Percentiles rank a stretch among this genome's conserved stretches.
phyloP scores from a whole-genome alignment of 2,329 filamentous ascomycete species.

The Zasmidium citrigriseum region DNA sequence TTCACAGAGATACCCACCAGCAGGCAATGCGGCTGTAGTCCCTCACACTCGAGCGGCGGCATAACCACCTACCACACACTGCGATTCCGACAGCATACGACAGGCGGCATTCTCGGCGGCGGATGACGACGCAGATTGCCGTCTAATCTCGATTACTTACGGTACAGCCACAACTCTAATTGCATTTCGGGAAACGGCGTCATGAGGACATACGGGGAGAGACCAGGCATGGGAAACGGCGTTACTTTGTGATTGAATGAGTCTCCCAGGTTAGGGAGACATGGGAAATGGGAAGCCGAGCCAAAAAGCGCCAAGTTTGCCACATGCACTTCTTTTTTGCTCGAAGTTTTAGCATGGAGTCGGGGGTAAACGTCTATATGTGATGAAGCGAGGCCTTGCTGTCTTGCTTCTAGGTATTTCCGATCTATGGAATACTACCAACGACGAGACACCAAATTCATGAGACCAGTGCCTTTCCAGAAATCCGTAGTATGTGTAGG shows the following conservation, averaged over 20 bases:
- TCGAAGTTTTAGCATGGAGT: no score
- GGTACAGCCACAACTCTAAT: not conserved
- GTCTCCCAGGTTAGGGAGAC: no score
- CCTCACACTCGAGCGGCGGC: slow-evolving; percentile 23
- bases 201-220: not conserved
- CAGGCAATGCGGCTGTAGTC: slow-evolving; percentile 19
- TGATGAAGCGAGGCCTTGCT: no score
- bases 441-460: no score
- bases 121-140: not conserved
- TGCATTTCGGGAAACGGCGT: not conserved
- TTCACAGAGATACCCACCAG: slow-evolving; percentile 15
- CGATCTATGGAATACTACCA: no score
- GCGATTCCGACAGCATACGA: not conserved
- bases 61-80: slow-evolving; percentile 2
- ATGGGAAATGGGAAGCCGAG: slow-evolving; percentile 3
- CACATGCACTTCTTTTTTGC: no score
- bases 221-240: not conserved
- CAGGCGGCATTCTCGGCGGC: not conserved
- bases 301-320: no score
- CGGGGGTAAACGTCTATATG: no score
- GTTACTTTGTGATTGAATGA: no score
- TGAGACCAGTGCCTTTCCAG: no score
- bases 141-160: not conserved
- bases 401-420: no score
- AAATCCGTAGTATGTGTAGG: no score